These are phyloP conservation scores for Teratosphaeria pseudoeucalypti DNA, from an alignment of 2,329 filamentous ascomycete genomes.

Conservation along the genomic window DNA sequence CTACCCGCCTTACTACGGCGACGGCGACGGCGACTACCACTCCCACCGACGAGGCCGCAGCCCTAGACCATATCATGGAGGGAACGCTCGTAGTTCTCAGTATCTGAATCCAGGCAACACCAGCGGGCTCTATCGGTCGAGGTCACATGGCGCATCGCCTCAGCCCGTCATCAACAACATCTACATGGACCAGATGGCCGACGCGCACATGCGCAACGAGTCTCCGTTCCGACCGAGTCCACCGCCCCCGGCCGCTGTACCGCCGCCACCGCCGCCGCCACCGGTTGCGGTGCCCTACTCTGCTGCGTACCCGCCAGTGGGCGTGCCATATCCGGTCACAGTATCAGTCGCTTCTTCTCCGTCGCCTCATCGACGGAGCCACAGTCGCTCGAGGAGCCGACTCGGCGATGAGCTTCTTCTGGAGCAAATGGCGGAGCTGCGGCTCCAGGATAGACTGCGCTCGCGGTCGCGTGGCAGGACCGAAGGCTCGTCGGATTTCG, in stretches of 20 bases:
- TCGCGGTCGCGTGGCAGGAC: constrained; percentile 25
- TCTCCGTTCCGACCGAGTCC: constrained; percentile 21
- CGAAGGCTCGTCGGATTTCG: constrained; percentile 14
- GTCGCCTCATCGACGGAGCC: constrained; percentile 7
- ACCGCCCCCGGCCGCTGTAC: constrained; percentile 6
- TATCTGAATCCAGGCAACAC: constrained; percentile 14
- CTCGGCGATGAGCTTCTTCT: constrained; percentile 17
- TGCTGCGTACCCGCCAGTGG: neutral
- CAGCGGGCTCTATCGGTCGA: constrained; percentile 31
- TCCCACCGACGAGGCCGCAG: constrained; percentile 11
- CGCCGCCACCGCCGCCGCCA: neutral
- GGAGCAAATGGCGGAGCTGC: constrained; percentile 22
- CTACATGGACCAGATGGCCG: constrained; percentile 29
- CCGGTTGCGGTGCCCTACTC: neutral
- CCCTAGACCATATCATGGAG: constrained; percentile 4
- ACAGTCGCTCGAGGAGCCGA: constrained; percentile 4
- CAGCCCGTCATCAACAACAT: constrained; percentile 39
- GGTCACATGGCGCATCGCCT: constrained; percentile 34
- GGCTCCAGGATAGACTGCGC: constrained; percentile 21
- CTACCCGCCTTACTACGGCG: constrained; percentile 11
- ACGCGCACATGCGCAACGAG: constrained; percentile 11
- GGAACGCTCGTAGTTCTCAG: constrained; percentile 12
- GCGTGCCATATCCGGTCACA: constrained; percentile 1
- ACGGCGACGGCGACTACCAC: constrained; percentile 9
- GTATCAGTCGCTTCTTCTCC: neutral